Conservation (phyloP, 352 stramenopile species). For the Phytophthora hibernalis region DNA sequence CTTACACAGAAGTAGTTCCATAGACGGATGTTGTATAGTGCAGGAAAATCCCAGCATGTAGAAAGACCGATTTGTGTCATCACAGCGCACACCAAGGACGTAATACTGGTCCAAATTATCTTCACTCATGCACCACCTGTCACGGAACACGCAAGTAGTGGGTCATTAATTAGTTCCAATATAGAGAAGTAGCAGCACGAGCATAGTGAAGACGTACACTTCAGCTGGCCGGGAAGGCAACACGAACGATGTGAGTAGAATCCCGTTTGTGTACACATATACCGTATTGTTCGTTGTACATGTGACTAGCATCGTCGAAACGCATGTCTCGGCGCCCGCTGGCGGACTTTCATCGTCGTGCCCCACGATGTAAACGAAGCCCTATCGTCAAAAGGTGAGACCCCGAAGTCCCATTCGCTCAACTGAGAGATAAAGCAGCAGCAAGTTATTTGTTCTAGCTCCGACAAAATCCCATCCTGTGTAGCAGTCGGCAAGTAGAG, state of each 20-base stretch:
- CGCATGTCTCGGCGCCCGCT: slow-evolving; percentile 20
- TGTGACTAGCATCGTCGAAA: slow-evolving; percentile 45
- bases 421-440: slow-evolving; percentile 41
- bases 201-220: slow-evolving; percentile 49
- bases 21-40: slow-evolving; percentile 30
- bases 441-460: slow-evolving; percentile 33
- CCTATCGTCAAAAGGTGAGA: slow-evolving; percentile 1
- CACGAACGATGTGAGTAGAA: slow-evolving; percentile 55
- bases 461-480: slow-evolving; percentile 1
- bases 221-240: slow-evolving; percentile 41
- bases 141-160: background rate
- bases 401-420: slow-evolving; percentile 27
- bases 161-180: background rate
- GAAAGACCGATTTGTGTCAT: slow-evolving; percentile 52
- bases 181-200: background rate
- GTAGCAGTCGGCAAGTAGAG: slow-evolving; percentile 18
- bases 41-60: slow-evolving; percentile 59
- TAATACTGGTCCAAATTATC: slow-evolving; percentile 32
- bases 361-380: slow-evolving; percentile 18
- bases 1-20: slow-evolving; percentile 58
- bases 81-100: slow-evolving; percentile 53
- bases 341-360: background rate
- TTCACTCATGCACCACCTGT: slow-evolving; percentile 35
- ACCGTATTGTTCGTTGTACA: slow-evolving; percentile 56
- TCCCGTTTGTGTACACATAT: slow-evolving; percentile 53